Percentiles rank a stretch among this genome's conserved stretches.
These are phyloP conservation scores for Rutstroemia sp. DNA, from an alignment of 2,329 filamentous ascomycete species.

Conservation along the genomic window DNA sequence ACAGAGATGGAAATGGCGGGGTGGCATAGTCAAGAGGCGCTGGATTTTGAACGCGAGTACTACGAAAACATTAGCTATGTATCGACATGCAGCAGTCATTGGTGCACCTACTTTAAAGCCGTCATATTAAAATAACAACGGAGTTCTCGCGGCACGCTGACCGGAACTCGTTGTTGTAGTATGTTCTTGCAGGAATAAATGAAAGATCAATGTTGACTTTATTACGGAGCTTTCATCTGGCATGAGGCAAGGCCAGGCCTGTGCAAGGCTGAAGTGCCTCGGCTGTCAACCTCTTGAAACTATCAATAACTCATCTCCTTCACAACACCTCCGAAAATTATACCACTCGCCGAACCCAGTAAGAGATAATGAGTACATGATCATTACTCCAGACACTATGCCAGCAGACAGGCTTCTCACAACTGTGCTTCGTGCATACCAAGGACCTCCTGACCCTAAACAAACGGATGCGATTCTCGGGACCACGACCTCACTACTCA, in stretches of 20 bases:
- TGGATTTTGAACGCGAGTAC: conserved; percentile 20
- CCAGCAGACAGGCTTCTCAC: conserved; percentile 29
- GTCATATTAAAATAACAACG: conserved; percentile 4
- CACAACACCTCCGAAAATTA: neutral
- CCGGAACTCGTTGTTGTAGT: no score
- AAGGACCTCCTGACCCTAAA: conserved; percentile 20
- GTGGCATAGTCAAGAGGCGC: conserved; percentile 45
- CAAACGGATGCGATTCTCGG: conserved; percentile 33
- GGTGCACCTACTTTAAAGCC: conserved; percentile 15
- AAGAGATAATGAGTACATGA: neutral
- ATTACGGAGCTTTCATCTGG: no score
- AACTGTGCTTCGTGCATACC: conserved; percentile 28
- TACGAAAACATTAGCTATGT: conserved; percentile 12
- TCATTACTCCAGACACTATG: conserved; percentile 11
- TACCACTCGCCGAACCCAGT: neutral
- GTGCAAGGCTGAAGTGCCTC: neutral
- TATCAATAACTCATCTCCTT: neutral
- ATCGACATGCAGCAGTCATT: neutral
- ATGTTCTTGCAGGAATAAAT: no score
- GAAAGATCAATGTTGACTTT: no score
- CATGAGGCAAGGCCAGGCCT: neutral
- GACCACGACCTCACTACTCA: conserved; percentile 48
- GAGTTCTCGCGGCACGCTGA: no score
- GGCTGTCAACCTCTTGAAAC: neutral
- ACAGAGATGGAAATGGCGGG: conserved; percentile 60